Evolutionary conservation across 352 stramenopile genomes (phyloP).

Genomic region (Elongisporangium prolatum): DNA sequence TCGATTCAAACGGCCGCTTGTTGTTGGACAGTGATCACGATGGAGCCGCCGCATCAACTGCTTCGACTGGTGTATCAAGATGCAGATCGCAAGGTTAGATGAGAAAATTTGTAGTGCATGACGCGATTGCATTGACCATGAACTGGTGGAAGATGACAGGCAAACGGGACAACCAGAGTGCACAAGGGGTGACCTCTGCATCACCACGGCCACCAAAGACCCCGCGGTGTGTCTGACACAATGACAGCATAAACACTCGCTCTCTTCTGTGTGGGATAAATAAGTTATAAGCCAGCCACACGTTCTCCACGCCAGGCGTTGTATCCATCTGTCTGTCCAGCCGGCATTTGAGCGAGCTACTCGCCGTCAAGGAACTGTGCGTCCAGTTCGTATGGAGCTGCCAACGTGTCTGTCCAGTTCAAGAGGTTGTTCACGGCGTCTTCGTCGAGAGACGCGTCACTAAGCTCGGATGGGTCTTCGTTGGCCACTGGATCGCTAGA

Average conservation of each 20-base stretch:
- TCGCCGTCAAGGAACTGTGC: conserved; percentile 35
- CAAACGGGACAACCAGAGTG: conserved; percentile 18
- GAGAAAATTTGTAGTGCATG: not conserved
- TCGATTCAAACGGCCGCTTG: too few relatives aligned
- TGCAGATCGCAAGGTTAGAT: conserved; percentile 51
- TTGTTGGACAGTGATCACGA: conserved; percentile 38
- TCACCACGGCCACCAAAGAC: not conserved
- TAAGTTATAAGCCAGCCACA: not conserved
- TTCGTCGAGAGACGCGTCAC: conserved; percentile 69
- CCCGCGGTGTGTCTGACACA: not conserved
- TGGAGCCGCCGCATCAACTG: conserved; percentile 31
- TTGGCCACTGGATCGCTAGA: not conserved
- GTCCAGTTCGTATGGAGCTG: conserved; percentile 40
- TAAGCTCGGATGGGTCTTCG: not conserved
- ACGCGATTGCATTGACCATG: not conserved
- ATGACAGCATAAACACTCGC: not conserved
- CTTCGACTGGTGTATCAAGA: conserved; percentile 47
- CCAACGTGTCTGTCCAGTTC: conserved; percentile 71
- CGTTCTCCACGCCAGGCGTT: too few relatives aligned
- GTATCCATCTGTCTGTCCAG: too few relatives aligned
- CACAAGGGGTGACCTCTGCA: not conserved
- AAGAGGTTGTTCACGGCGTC: conserved; percentile 75
- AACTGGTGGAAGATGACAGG: conserved; percentile 20
- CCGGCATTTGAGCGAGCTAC: not conserved
- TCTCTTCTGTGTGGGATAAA: not conserved